Evolutionary conservation across 2,329 filamentous ascomycete genomes (phyloP), one percentile per base, ranked within the genome.

Genomic region (Fusarium anguioides): DNA sequence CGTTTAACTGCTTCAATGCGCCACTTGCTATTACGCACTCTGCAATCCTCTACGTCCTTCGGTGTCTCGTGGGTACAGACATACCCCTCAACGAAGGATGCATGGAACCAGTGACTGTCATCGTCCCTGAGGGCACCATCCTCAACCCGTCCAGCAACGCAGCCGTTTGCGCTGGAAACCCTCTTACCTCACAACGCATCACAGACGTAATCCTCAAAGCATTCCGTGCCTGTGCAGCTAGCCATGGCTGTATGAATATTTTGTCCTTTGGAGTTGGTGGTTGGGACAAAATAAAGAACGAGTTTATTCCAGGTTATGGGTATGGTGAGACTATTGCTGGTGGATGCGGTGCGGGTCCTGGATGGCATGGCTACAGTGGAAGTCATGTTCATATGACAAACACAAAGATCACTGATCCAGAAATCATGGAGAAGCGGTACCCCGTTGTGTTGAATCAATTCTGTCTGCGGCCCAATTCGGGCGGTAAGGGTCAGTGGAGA

Each of bases 41-140:
- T 5, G 92, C 92, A 20, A 94, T 95, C 69, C 94, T 95, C 69
- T 95, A 95, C 81, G 94, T 91, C 70, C 82, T 95, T 14, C 87
- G 92, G 20, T 92, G 89, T 70, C 83, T 95, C 57, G 93, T 95
- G 67, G 91, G 94, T 66, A 94, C 95, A 8, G 29, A 31, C 15
- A 31, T 31, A 14, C 92, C 92, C 0, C 81, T 95, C 5, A 95
- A 95, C 76, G 92, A 95, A 77, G 92, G 92, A 60, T 95, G 92
- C 66, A 80, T 95, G 21, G 88, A 87, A 59, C 92, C 92, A 0
- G 91, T 94, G 66, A 83, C 88, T 62, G 90, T 94, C 75, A 85
- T 84, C 59, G 93, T 94, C 27, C 90, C 91, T 0, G 85, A 87
- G 4, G 87, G 87, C 63, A 91, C 87, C 7, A 90, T 94, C 76